Percentiles rank a stretch among this genome's conserved stretches.
These are phyloP conservation scores for Erodium trifolium DNA, from an alignment of 441 rosid genomes.

Conservation along the genomic window DNA sequence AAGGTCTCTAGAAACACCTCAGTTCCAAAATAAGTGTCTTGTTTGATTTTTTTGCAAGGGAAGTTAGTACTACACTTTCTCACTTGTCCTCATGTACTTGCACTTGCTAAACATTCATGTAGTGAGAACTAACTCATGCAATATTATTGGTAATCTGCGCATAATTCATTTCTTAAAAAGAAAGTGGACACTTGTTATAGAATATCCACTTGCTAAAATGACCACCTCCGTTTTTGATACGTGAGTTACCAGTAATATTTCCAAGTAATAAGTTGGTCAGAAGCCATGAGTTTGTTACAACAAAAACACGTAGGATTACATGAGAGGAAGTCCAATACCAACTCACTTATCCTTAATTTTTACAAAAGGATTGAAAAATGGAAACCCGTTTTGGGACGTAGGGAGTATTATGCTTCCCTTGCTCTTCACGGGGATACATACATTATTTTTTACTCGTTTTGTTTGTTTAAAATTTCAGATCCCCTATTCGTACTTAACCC, in stretches of 20 bases:
- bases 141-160: not conserved
- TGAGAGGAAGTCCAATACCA: not conserved
- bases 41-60: not conserved
- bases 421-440: not conserved
- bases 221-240: not conserved
- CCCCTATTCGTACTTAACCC: slow-evolving; percentile 68
- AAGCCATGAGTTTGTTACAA: not conserved
- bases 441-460: slow-evolving; percentile 9
- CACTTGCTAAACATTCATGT: not conserved
- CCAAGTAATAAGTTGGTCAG: not conserved
- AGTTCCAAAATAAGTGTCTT: not conserved
- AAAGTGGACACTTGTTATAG: not conserved
- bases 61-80: slow-evolving; percentile 1
- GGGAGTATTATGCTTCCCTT: not conserved
- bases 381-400: not conserved
- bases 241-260: not conserved
- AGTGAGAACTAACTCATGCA: not conserved
- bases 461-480: slow-evolving; percentile 42
- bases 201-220: not conserved
- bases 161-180: not conserved
- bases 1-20: not conserved
- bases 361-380: not conserved
- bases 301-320: not conserved
- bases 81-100: not conserved
- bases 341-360: not conserved